Evolutionary conservation across 306 rosid species (phyloP), one percentile per base, ranked within the genome.

Genomic region (Abrus pulchellus): DNA sequence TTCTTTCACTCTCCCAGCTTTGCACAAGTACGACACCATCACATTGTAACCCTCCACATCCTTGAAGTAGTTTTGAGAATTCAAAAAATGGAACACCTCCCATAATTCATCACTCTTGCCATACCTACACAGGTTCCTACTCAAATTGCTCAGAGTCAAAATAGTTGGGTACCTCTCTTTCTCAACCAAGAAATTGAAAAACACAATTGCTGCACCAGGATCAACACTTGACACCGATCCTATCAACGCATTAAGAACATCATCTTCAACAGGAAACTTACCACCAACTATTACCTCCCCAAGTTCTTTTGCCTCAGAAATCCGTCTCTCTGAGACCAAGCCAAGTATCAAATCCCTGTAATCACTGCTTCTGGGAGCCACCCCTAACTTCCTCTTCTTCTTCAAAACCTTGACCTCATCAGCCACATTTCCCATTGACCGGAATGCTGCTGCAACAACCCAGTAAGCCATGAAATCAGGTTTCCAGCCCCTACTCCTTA

Each of bases 401-500:
- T 93, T 95, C 91, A 93, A 82, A 77, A 90, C 89, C 84, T 81
- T 89, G 72, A 88, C 90, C 73, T 85, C 89, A 43, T 87, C 96
- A 80, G 80, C 91, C 81, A 91, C 91, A 77, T 68, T 74, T 59
- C 89, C 87, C 66, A 77, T 68, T 38, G 77, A 78, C 47, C 80
- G 87, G 78, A 90, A 87, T 2, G 86, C 93, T 33, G 88, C 84
- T 0, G 95, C 90, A 13, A 94, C 90, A 89, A 91, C 85, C 90
- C 95, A 85, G 30, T 94, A 94, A 2, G 97, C 93, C 90, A 94
- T 84, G 77, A 94, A 95, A 89, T 95, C 99, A 40, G 99, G 95
- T 79, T 95, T 95, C 84, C 94, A 93, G 2, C 85, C 91, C 82
- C 88, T 88, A 47, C 62, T 86, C 76, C 97, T 85, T 53, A 94